A percentile compares a stretch with the other conserved stretches of the same genome.
Conservation (phyloP, 495 filamentous ascomycete species). For the Xylaria castorea region DNA sequence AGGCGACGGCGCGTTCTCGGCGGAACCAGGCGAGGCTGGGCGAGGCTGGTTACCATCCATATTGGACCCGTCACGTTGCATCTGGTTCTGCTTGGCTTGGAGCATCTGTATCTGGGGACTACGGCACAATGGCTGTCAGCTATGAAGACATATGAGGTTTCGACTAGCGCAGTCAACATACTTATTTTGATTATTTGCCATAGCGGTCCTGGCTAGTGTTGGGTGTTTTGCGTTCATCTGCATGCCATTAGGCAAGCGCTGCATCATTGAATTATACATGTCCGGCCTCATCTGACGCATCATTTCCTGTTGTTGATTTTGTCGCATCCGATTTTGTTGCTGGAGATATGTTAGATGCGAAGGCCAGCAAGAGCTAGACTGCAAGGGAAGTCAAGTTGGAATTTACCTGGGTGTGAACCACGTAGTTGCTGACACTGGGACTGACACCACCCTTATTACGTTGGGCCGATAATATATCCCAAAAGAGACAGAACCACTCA, state of each 20-base stretch:
- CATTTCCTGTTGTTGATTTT: slow-evolving; percentile 71
- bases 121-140: slow-evolving; percentile 42
- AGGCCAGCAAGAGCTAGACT: background rate
- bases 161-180: slow-evolving; percentile 48
- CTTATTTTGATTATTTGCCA: slow-evolving; percentile 80
- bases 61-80: slow-evolving; percentile 85
- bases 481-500: slow-evolving; percentile 97
- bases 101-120: slow-evolving; percentile 74
- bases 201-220: slow-evolving; percentile 72
- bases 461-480: slow-evolving; percentile 88
- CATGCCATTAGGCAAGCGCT: slow-evolving; percentile 59
- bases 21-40: slow-evolving; percentile 79
- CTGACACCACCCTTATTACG: slow-evolving; percentile 63
- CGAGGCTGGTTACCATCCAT: slow-evolving; percentile 85
- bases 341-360: slow-evolving; percentile 44
- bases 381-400: slow-evolving; percentile 5
- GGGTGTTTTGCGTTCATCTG: slow-evolving; percentile 49
- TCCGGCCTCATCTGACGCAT: slow-evolving; percentile 70
- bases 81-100: slow-evolving; percentile 68
- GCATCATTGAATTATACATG: slow-evolving; percentile 61
- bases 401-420: slow-evolving; percentile 81
- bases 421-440: slow-evolving; percentile 68
- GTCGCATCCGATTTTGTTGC: slow-evolving; percentile 70
- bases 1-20: slow-evolving; percentile 89
- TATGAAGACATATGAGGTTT: background rate